Evolutionary conservation across 2,329 filamentous ascomycete genomes (phyloP).

Genomic region (Thyridium curvatum): DNA sequence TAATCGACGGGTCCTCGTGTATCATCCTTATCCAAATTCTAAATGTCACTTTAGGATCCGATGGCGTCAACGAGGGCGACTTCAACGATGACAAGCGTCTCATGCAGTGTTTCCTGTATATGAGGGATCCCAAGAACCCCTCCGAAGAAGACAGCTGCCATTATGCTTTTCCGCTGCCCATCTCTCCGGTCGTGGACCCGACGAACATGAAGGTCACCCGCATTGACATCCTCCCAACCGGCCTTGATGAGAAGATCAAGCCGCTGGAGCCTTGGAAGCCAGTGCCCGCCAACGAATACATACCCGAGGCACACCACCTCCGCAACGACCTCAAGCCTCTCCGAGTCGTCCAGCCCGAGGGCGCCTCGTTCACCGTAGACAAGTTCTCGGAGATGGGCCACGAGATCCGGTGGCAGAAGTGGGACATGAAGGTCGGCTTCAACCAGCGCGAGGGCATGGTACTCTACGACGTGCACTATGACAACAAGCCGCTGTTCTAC

Average conservation of each 20-base stretch:
- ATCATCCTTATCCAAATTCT: background rate
- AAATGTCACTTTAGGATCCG: constrained; percentile 30
- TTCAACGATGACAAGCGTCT: constrained; percentile 37
- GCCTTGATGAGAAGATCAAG: constrained; percentile 50
- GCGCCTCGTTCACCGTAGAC: constrained; percentile 46
- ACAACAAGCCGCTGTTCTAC: constrained; percentile 53
- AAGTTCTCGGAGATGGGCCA: constrained; percentile 18
- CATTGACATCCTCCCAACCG: constrained; percentile 64
- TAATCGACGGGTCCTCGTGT: background rate
- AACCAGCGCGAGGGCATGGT: constrained; percentile 58
- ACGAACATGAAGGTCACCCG: constrained; percentile 58
- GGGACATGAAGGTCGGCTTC: constrained; percentile 60
- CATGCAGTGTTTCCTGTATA: constrained; percentile 62
- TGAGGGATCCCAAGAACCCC: constrained; percentile 54
- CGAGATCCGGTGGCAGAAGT: constrained; percentile 29
- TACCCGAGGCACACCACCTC: constrained; percentile 54
- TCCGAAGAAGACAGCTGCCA: constrained; percentile 59
- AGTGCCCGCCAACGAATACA: constrained; percentile 54
- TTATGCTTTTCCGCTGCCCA: constrained; percentile 61
- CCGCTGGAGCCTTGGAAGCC: constrained; percentile 51
- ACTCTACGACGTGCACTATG: constrained; percentile 56
- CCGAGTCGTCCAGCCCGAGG: constrained; percentile 56
- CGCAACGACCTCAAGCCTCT: constrained; percentile 57
- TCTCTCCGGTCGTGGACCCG: constrained; percentile 61
- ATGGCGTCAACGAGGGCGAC: constrained; percentile 39